Percentiles rank a stretch among this genome's conserved stretches.
phyloP scores from a whole-genome alignment of 129 eudicot genomes.

The Artemisia tridentata region DNA sequence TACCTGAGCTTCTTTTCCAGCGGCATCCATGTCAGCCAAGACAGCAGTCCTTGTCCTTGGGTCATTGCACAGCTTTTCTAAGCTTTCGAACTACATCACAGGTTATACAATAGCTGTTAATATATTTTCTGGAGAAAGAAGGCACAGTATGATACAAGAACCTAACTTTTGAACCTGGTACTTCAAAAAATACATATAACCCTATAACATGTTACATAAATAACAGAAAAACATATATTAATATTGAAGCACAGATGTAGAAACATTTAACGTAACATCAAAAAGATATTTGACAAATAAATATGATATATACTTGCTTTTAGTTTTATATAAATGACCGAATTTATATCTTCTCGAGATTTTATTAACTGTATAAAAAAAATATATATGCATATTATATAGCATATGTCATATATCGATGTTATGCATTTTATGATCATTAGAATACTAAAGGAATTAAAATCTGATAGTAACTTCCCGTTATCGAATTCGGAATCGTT shows the following conservation, averaged over 20 bases:
- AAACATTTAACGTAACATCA: neutral
- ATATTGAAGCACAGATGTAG: neutral
- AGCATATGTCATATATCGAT: neutral
- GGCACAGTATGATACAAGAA: too few relatives aligned
- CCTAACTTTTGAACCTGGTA: too few relatives aligned
- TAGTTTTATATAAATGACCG: neutral
- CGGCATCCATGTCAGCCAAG: constrained; percentile 72
- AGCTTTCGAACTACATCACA: constrained; percentile 47
- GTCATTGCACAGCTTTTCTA: constrained; percentile 61
- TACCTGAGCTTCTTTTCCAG: constrained; percentile 75
- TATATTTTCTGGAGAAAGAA: neutral
- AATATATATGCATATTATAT: neutral
- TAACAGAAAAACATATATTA: too few relatives aligned
- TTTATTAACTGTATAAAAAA: neutral
- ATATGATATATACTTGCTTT: neutral
- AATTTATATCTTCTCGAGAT: neutral
- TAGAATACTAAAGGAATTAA: neutral
- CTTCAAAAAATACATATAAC: too few relatives aligned
- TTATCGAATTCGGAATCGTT: neutral
- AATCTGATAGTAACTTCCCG: neutral
- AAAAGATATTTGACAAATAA: neutral
- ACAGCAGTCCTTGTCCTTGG: constrained; percentile 63
- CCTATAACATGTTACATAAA: too few relatives aligned
- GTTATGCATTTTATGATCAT: neutral
- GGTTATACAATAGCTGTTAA: constrained; percentile 13